Evolutionary conservation across 768 basidiomycete genomes (phyloP).

Genomic region (Crepidotus variabilis): DNA sequence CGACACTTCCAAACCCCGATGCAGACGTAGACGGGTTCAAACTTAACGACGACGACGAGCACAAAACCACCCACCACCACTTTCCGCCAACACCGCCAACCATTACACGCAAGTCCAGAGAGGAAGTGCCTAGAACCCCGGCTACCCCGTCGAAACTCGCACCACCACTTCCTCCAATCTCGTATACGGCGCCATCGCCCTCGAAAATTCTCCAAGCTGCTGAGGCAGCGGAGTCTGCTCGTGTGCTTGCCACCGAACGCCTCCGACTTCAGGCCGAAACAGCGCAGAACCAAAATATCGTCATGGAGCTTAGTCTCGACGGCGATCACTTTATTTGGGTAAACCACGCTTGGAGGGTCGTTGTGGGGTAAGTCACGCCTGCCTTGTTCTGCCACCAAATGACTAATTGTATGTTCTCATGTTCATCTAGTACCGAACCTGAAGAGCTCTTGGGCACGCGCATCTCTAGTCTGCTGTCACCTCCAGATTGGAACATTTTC

Average conservation of each 20-base stretch:
- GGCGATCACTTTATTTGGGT: constrained; percentile 95
- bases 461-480: constrained; percentile 77
- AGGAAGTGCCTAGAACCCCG: constrained; percentile 52
- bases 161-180: constrained; percentile 30
- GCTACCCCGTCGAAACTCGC: constrained; percentile 30
- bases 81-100: constrained; percentile 32
- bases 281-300: constrained; percentile 93
- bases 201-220: constrained; percentile 33
- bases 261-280: constrained; percentile 89
- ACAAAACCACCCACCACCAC: constrained; percentile 39
- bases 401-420: neutral
- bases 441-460: constrained; percentile 74
- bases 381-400: constrained; percentile 1
- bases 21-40: constrained; percentile 41
- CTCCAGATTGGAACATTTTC: constrained; percentile 80
- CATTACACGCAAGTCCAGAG: constrained; percentile 54
- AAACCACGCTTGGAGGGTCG: constrained; percentile 92
- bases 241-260: constrained; percentile 85
- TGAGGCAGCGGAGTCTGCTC: constrained; percentile 69
- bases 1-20: constrained; percentile 33
- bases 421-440: constrained; percentile 64
- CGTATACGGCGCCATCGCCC: constrained; percentile 26
- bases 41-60: constrained; percentile 52
- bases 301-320: constrained; percentile 90
- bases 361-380: constrained; percentile 68